Percentiles rank a stretch among this genome's conserved stretches.
These are phyloP conservation scores for Auriscalpium vulgare DNA, from an alignment of 768 basidiomycete species.

Conservation along the genomic window DNA sequence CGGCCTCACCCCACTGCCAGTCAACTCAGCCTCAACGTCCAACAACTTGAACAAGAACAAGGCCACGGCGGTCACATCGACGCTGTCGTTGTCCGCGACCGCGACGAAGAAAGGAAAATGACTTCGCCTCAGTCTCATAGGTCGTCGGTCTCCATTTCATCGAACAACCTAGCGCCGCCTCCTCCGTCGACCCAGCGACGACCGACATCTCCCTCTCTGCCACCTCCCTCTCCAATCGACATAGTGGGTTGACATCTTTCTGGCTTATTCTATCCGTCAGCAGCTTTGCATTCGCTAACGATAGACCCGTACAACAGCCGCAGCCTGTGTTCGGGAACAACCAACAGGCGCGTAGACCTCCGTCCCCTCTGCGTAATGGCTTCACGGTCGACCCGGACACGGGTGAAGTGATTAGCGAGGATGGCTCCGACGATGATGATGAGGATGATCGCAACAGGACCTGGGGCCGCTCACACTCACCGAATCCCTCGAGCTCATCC, in stretches of 20 bases:
- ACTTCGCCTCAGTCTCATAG: conserved; percentile 22
- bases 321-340: conserved; percentile 33
- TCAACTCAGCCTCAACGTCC: too few species aligned
- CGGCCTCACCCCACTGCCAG: too few species aligned
- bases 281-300: too few species aligned
- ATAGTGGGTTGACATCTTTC: conserved; percentile 23
- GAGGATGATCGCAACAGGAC: conserved; percentile 33
- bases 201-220: conserved; percentile 28
- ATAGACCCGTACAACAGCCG: conserved; percentile 24
- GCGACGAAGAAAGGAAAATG: conserved; percentile 15
- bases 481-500: conserved; percentile 41
- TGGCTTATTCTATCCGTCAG: background rate
- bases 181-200: conserved; percentile 25
- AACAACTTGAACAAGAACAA: too few species aligned
- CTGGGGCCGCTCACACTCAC: conserved; percentile 46
- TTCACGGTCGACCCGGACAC: conserved; percentile 49
- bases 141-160: conserved; percentile 16
- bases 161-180: conserved; percentile 21
- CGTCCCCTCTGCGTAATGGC: conserved; percentile 66
- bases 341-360: conserved; percentile 40
- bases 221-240: conserved; percentile 31
- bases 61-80: conserved; percentile 9
- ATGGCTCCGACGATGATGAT: conserved; percentile 40
- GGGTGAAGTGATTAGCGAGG: conserved; percentile 30
- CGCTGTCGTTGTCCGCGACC: conserved; percentile 22